A percentile compares a stretch with the other conserved stretches of the same genome.
These are phyloP conservation scores for Calonectria pseudoturangicola DNA, from an alignment of 2,329 filamentous ascomycete species.

Conservation along the genomic window DNA sequence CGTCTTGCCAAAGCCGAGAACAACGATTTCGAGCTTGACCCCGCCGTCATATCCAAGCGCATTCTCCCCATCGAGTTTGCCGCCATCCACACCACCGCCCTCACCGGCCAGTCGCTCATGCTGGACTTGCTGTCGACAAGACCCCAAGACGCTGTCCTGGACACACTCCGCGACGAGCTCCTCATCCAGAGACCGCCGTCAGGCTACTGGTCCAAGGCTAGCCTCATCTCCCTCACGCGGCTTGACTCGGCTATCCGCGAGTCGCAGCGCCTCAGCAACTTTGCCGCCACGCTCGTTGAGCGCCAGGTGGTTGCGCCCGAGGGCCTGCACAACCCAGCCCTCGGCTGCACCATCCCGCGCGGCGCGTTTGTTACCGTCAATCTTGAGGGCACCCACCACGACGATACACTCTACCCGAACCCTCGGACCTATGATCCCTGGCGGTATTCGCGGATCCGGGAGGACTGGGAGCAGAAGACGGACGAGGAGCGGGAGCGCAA, in stretches of 20 bases:
- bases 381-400: conserved; percentile 67
- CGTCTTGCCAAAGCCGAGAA: conserved; percentile 68
- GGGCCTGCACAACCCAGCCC: conserved; percentile 63
- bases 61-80: conserved; percentile 75
- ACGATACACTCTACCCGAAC: conserved; percentile 65
- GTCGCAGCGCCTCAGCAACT: conserved; percentile 69
- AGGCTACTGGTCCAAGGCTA: conserved; percentile 67
- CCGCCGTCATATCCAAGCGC: conserved; percentile 68
- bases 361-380: conserved; percentile 66
- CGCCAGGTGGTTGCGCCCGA: conserved; percentile 66
- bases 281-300: conserved; percentile 66
- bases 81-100: conserved; percentile 74
- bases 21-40: conserved; percentile 64
- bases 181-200: conserved; percentile 49
- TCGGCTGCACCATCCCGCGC: conserved; percentile 61
- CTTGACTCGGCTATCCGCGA: conserved; percentile 73
- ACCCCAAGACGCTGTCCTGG: conserved; percentile 59
- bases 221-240: conserved; percentile 64
- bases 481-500: conserved; percentile 55
- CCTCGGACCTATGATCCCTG: conserved; percentile 69
- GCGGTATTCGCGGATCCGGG: conserved; percentile 66
- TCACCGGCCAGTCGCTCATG: conserved; percentile 69
- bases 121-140: conserved; percentile 67
- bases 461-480: conserved; percentile 59
- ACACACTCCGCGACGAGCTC: conserved; percentile 66